Base-by-base conservation (phyloP, 768 basidiomycete genomes). In the Russula brevipes region DNA sequence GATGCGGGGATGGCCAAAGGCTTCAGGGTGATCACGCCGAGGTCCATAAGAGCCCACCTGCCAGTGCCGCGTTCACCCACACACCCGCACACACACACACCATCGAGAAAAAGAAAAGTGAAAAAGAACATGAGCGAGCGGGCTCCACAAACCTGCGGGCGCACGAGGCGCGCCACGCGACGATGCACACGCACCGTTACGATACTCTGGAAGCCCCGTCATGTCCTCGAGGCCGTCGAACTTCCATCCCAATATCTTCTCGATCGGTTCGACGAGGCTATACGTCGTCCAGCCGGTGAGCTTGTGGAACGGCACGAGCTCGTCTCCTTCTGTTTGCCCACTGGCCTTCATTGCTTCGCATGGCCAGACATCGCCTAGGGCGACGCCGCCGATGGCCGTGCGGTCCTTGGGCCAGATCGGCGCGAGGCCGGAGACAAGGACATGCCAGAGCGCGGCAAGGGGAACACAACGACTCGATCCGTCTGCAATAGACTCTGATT, bases 361-460 rank as follows among this genome's bases (percentile, higher is more conserved):
- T 0, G 88, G 88, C 96, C 96, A 98, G 51, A 94, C 94, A 71
- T 98, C 96, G 24, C 96, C 96, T 5, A 98, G 82, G 0, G 88
- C 72, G 31, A 89, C 73, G 4, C 84, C 87, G 9, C 78, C 85
- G 35, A 98, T 76, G 4, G 80, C 78, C 2, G 82, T 81, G 31
- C 94, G 83, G 17, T 85, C 82, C 3, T 81, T 76, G 0, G 96
- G 95, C 96, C 96, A 98, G 70, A 98, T 92, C 1, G 86, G 81
- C 56, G 88, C 82, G 39, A 98, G 79, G 4, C 92, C 90, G 4
- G 88, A 83, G 57, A 97, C 86, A 49, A 98, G 83, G 17, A 82
- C 82, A 14, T 82, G 74, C 94, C 96, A 98, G 14, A 98, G 82
- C 0, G 84, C 81, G 9, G 87, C 76, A 64, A 97, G 77, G 52